Evolutionary conservation across 2,329 filamentous ascomycete species (phyloP), one percentile per base, ranked within the genome.

Genomic region (Scedosporium dehoogii): DNA sequence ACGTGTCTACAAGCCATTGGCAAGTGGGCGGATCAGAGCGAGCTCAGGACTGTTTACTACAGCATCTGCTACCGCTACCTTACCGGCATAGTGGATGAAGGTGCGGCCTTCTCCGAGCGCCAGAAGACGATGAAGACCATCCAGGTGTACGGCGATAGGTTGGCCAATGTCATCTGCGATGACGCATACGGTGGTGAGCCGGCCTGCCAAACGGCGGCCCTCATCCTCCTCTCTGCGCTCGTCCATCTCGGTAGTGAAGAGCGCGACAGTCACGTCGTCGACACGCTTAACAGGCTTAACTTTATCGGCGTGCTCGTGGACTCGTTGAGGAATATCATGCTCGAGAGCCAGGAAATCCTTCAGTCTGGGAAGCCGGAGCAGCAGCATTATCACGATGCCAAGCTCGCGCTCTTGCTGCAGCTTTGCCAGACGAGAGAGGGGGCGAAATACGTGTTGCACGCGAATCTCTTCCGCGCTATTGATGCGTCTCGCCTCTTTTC

Each of bases 221-320:
- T 97, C 53, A 83, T 97, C 44, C 80, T 97, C n/a, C 80, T 99
- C 41, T 87, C 89, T 61, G 84, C 89, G 0, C 75, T 97, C 14
- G 86, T 96, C 38, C 84, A 85, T 53, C 78, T 96, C 60, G 89
- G 88, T 56, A 85, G 85, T 61, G 81, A 85, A 42, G 88, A 93
- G 69, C 81, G 86, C 59, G 90, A 89, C 33, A 82, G 83, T 60
- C 85, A 89, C 68, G 82, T 97, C 25, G 84, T 96, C 16, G 90
- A 94, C 66, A 81, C 85, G 33, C 83, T 99, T 62, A 88, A 89
- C 69, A 85, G 89, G 63, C 84, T 96, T 57, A 99, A 99, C 75
- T 96, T 97, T 72, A 84, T 97, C 59, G 89, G 89, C 59, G 87
- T 97, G 29, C 83, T 97, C 33, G 87, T 99, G 60, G 93, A 97